These are phyloP conservation scores for Stylonectria norvegica DNA, from an alignment of 2,329 filamentous ascomycete species.

Conservation along the genomic window DNA sequence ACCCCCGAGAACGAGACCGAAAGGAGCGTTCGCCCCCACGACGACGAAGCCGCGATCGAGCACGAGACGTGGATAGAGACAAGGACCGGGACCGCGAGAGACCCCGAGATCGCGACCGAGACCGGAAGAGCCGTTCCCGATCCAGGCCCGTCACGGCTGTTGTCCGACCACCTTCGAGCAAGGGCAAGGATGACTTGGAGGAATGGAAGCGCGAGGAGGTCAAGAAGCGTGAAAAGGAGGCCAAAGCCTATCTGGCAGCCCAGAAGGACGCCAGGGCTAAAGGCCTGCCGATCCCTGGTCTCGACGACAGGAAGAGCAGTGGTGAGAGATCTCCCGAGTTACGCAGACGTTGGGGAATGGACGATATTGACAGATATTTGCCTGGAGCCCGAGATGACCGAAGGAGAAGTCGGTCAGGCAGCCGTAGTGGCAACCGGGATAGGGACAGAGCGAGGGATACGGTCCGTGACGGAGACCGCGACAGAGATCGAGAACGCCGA, in stretches of 20 bases:
- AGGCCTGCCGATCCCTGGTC: constrained; percentile 54
- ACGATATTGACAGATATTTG: constrained; percentile 44
- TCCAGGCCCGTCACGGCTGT: constrained; percentile 37
- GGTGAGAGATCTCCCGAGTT: constrained; percentile 46
- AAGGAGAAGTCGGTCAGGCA: constrained; percentile 35
- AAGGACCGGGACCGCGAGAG: constrained; percentile 24
- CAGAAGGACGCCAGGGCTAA: constrained; percentile 59
- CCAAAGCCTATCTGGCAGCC: constrained; percentile 61
- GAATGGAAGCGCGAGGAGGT: constrained; percentile 60
- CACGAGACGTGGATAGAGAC: constrained; percentile 24
- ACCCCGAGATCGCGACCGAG: constrained; percentile 25
- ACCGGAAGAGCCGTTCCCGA: constrained; percentile 45
- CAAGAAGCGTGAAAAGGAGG: constrained; percentile 60
- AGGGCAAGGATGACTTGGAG: constrained; percentile 49
- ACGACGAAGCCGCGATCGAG: constrained; percentile 29
- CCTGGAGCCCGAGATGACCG: constrained; percentile 43
- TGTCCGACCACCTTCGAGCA: constrained; percentile 36
- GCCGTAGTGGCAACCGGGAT: constrained; percentile 32
- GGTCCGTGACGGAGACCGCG: constrained; percentile 31
- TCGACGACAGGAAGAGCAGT: constrained; percentile 49
- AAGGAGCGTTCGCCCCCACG: constrained; percentile 24
- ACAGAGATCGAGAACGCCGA: constrained; percentile 33
- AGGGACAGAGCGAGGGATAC: constrained; percentile 24
- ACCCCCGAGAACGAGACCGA: constrained; percentile 32
- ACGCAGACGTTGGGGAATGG: constrained; percentile 25